Evolutionary conservation across 2,329 filamentous ascomycete genomes (phyloP), one percentile per base, ranked within the genome.

Genomic region (Neonectria ditissima): DNA sequence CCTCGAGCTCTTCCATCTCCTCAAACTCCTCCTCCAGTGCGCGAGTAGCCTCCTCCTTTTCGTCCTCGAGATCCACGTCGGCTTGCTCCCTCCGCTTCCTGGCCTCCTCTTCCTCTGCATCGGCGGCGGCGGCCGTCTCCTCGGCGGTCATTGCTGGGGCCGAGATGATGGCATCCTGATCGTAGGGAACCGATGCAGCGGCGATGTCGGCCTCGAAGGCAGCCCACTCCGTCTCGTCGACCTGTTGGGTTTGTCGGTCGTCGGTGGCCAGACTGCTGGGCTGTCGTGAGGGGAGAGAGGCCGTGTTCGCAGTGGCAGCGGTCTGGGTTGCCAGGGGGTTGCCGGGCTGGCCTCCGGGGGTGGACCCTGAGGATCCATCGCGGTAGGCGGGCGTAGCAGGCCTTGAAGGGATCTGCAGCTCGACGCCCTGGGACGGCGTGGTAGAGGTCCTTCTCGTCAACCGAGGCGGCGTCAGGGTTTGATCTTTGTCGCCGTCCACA

Each of bases 171-270:
- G 87, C 89, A 62, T 86, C 83, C 44, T 78, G 74, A 22, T 76
- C 72, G 65, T 78, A 78, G 2, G 79, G 72, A 2, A 73, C 74
- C 28, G 76, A 70, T 24, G 81, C 75, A 30, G 81, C 79, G 18
- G 89, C 91, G 59, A 97, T 89, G 57, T 97, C 92, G 3, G 92
- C 91, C 76, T 97, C 91, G 75, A 97, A 97, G 9, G 92, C 92
- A 2, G 92, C 91, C 92, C 92, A 96, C 78, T 96, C 92, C 57
- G 90, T 88, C 73, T 97, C 92, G 75, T 94, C 89, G 9, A 83
- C 80, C 8, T 75, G 67, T 18, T 68, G 62, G 44, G 70, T 56
- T 18, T 66, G 59, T n/a, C 69, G 44, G 11, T 72, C 62, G 34
- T 70, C 62, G 44, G 62, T 63, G 10, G 70, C 7, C 32, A 74